phyloP scores from a whole-genome alignment of 768 basidiomycete genomes.

The Antrodiella citrinella region DNA sequence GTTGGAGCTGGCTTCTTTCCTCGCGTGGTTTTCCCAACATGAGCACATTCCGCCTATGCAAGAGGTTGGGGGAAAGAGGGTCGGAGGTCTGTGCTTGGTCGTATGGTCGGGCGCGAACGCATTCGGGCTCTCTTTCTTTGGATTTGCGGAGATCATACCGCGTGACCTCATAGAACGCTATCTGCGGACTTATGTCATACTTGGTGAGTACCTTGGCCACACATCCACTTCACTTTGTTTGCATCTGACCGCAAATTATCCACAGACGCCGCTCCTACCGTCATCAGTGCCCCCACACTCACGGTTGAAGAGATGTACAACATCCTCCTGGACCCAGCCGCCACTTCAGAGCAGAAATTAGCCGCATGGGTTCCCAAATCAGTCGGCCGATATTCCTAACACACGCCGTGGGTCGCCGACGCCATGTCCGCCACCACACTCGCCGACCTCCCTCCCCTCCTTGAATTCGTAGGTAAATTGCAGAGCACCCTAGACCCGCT shows the following conservation, averaged over 20 bases:
- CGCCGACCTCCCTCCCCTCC: neutral
- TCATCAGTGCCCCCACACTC: too few species aligned
- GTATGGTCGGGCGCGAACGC: constrained; percentile 6
- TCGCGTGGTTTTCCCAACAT: neutral
- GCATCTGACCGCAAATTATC: too few species aligned
- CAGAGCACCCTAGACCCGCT: neutral
- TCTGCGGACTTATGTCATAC: constrained; percentile 1
- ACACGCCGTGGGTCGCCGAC: neutral
- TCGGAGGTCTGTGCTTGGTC: constrained; percentile 4
- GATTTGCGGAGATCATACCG: neutral
- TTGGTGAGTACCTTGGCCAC: too few species aligned
- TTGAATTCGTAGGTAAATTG: neutral
- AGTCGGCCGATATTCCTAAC: neutral
- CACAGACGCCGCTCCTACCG: too few species aligned
- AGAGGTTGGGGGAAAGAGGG: neutral
- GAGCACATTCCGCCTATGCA: neutral
- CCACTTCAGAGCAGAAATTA: neutral
- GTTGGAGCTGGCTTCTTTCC: constrained; percentile 4
- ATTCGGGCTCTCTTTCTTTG: neutral
- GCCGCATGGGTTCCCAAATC: neutral
- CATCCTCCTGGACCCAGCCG: neutral
- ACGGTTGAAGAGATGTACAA: neutral
- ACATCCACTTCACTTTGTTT: too few species aligned
- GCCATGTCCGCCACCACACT: neutral
- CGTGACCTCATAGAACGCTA: neutral